Evolutionary conservation across 306 rosid species (phyloP), one percentile per base, ranked within the genome.

Genomic region (Urtica urens): DNA sequence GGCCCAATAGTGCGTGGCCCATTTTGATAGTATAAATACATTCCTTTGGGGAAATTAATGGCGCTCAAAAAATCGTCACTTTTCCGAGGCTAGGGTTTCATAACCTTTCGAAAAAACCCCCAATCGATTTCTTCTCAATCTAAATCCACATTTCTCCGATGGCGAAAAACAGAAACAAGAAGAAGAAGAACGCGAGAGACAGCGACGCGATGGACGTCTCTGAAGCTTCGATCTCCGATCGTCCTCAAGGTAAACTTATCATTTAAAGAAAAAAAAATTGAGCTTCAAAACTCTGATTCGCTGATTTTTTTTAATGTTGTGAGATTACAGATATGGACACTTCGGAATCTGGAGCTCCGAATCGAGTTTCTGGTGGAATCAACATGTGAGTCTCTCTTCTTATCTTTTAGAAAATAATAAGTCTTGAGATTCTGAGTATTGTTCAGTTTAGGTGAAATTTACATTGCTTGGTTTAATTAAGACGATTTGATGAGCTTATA

Each of bases 151-250:
- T 26, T 38, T 17, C 7, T 39, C 39, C 45, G 25, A 83, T 83
- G 94, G 82, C 86, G 10, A 83, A 74, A 65, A 83, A 79, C 64
- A 64, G 77, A 71, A 74, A 49, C 82, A 77, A 77, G 65, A 83
- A 74, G 58, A 64, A 58, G 23, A 35, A 4, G 40, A n/a, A n/a
- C n/a, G n/a, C n/a, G n/a, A 20, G 49, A 56, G 69, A 58, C 55
- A 78, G 51, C 0, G 54, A 25, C 52, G 67, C 38, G 56, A 79
- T 79, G 94, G 88, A 77, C 23, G 55, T 37, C 57, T 11, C 58
- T 1, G 70, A 54, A 17, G 49, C 29, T 13, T 10, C 63, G 10
- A 62, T 68, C 50, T 59, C 76, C 0, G 78, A 58, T 30, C 30
- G 46, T 9, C 71, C 77, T 67, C 83, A 77, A 70, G 86, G 90